Percentiles rank a stretch among this genome's conserved stretches.
Evolutionary conservation across 441 rosid species (phyloP).

Genomic region (Gossypium gossypioides): DNA sequence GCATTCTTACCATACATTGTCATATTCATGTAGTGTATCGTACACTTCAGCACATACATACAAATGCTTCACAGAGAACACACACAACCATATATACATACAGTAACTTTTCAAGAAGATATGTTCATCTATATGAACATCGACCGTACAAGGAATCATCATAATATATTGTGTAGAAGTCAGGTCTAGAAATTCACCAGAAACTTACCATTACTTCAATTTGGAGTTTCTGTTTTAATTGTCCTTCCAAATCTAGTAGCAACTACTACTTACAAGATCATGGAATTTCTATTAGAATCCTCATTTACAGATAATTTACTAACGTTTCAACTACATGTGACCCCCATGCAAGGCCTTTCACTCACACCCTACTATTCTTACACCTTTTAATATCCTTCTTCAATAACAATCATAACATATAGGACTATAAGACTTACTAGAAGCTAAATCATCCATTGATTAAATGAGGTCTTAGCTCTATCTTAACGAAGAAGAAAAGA

Average conservation of each 20-base stretch:
- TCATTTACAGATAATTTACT: too few relatives aligned
- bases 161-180: neutral
- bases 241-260: neutral
- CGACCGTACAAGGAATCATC: neutral
- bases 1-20: neutral
- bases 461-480: neutral
- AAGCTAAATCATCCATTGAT: neutral
- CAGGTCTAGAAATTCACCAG: neutral
- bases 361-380: neutral
- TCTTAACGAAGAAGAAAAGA: neutral
- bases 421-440: neutral
- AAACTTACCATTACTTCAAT: neutral
- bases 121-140: neutral
- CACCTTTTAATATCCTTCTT: too few relatives aligned
- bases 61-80: neutral
- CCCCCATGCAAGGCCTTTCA: neutral
- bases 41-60: neutral
- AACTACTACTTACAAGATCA: neutral
- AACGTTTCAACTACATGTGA: neutral
- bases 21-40: neutral
- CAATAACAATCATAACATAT: neutral
- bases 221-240: neutral
- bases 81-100: neutral
- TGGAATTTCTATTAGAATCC: neutral
- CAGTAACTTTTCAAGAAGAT: neutral